These are phyloP conservation scores for Teunomyces funiuensis DNA, from an alignment of 805 yeast genomes.

Conservation along the genomic window DNA sequence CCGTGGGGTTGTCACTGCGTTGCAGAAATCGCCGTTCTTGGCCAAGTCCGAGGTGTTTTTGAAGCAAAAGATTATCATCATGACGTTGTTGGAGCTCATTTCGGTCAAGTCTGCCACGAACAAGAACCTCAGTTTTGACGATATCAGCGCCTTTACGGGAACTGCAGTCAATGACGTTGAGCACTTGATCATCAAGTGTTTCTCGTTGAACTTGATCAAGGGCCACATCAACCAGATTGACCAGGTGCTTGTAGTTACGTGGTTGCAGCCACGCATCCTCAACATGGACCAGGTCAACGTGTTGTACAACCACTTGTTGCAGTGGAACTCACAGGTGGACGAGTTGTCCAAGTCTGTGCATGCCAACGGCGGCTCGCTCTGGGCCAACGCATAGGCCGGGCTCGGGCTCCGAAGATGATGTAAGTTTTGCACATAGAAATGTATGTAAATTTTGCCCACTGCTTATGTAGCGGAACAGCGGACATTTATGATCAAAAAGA, in stretches of 20 bases:
- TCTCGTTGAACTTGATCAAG: conserved; percentile 75
- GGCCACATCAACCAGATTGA: conserved; percentile 92
- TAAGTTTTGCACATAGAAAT: neutral
- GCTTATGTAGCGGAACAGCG: neutral
- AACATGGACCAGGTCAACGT: conserved; percentile 73
- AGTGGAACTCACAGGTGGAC: conserved; percentile 78
- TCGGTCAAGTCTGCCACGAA: conserved; percentile 73
- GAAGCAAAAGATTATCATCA: conserved; percentile 86
- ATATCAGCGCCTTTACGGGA: conserved; percentile 68
- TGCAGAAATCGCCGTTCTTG: conserved; percentile 51
- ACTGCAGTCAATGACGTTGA: conserved; percentile 76
- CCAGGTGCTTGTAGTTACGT: conserved; percentile 73
- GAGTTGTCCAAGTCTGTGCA: conserved; percentile 48
- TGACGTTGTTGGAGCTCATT: conserved; percentile 86
- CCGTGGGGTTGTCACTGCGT: conserved; percentile 40
- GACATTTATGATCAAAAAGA: no score
- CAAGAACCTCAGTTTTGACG: conserved; percentile 69
- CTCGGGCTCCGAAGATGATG: neutral
- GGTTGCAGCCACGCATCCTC: conserved; percentile 97
- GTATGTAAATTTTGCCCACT: neutral
- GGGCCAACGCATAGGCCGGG: conserved; percentile 30
- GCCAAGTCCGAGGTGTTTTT: conserved; percentile 62
- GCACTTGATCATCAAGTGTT: conserved; percentile 86
- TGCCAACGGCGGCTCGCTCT: conserved; percentile 39
- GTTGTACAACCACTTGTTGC: conserved; percentile 69